Evolutionary conservation across 768 basidiomycete species (phyloP), one percentile per base, ranked within the genome.

Genomic region (Tulasnella sp.): DNA sequence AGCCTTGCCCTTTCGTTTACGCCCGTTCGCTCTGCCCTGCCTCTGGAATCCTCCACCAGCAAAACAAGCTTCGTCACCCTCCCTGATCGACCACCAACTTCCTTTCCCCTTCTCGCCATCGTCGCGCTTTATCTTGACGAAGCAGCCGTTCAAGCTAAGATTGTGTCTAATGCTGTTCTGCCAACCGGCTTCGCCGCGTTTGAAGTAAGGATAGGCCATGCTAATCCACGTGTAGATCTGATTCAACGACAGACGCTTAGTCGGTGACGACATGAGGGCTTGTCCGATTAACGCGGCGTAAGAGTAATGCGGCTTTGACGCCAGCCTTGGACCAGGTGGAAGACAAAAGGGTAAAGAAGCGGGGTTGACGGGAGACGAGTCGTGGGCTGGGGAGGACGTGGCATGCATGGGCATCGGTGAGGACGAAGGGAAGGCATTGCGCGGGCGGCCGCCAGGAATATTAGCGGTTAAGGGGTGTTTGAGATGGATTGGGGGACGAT

Each of bases 111-210:
- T 83, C 44, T 91, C 88, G 18, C 92, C 90, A 80, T 94, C 84
- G 76, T 83, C 92, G 31, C 96, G 88, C 3, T 91, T 90, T 0
- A 93, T 85, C 80, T 97, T 98, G 81, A 95, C 91, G 85, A 98
- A 98, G 82, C 93, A 93, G 48, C 93, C 90, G 68, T 97, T 97
- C 3, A 96, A 95, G 81, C 94, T 96, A 36, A 99, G 89, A 73
- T 97, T 96, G 85, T 99, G 97, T n/a, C 97, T 90, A 80, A 99
- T 95, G 78, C 95, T 97, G 85, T 98, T 98, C 91, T 97, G 96
- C 97, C 97, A 99, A 8, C 96, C 97, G 4, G 93, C 90, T 83
- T 98, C 96, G 31, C 93, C 93, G 79, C 94, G 92, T 85, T 95
- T 95, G 87, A 95, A 99, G 84, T 92, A 92, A 9, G 98, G 97